Conservation (phyloP, 148 eudicot species). For the Rhododendron ferrugineum region DNA sequence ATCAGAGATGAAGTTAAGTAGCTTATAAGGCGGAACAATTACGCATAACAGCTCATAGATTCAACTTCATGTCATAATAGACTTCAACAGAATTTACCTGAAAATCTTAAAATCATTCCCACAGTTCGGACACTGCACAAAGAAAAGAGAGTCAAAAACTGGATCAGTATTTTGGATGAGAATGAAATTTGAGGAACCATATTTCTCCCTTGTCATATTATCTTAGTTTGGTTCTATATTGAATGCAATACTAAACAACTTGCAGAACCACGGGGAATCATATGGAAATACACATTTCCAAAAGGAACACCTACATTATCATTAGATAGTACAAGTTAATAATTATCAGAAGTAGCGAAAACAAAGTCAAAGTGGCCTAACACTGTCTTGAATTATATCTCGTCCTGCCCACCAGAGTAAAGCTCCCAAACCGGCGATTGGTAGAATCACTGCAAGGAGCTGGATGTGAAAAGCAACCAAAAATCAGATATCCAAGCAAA, state of each 20-base stretch:
- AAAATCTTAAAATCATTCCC: constrained; percentile 73
- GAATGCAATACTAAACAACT: neutral
- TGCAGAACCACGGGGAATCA: neutral
- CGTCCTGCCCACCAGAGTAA: constrained; percentile 94
- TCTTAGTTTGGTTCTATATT: neutral
- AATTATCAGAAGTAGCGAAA: neutral
- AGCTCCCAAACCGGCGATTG: constrained; percentile 70
- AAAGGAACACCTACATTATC: neutral
- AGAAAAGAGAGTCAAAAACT: constrained; percentile 7
- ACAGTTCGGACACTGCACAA: constrained; percentile 90
- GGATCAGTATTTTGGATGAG: neutral
- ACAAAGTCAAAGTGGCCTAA: constrained; percentile 35
- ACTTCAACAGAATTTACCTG: constrained; percentile 48
- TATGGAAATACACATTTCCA: neutral
- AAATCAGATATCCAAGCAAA: constrained; percentile 13
- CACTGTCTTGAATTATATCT: constrained; percentile 74
- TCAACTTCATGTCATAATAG: neutral
- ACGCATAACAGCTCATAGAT: neutral
- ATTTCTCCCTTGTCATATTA: neutral
- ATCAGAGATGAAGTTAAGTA: constrained; percentile 1
- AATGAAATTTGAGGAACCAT: neutral
- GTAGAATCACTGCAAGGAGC: constrained; percentile 73
- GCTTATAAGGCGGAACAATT: constrained; percentile 1
- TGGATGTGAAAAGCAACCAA: constrained; percentile 23
- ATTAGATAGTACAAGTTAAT: neutral